Evolutionary conservation across 1,284 basidiomycete genomes (phyloP), one percentile per base, ranked within the genome.

Genomic region (Cutaneotrichosporon dermatis): DNA sequence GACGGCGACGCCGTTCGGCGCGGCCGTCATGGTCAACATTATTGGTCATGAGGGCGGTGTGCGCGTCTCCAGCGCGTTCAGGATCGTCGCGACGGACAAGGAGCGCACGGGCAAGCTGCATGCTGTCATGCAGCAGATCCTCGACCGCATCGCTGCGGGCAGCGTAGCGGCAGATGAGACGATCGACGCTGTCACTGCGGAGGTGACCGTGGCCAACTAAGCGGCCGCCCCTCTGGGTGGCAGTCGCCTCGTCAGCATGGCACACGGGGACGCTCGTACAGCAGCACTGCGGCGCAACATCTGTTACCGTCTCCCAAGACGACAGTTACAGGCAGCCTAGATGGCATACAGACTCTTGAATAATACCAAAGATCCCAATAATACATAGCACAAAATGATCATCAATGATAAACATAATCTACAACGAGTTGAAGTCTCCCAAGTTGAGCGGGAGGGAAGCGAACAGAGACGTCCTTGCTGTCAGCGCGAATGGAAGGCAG

Each of bases 21-120:
- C 67, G 1, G 60, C 67, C n/a, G 45, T 70, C 15, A 45, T 50
- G 9, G 51, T 64, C 39, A 65, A 62, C 15, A 41, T 70, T 9
- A 42, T 73, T 8, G 71, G 74, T 2, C 70, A 73, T 50, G 62
- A 66, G 33, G 64, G 51, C 5, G 75, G 75, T 1, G 11, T 72
- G 43, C 61, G 70, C 13, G 25, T 74, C 33, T 51, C 63, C 3
- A 59, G 60, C 3, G 54, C 58, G 10, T 74, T 66, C 25, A 68
- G 72, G 33, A 71, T 71, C 1, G 55, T 63, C 2, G 57, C 61
- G 6, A 63, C 68, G 4, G 51, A 44, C 10, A n/a, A 43, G 9
- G 51, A 59, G 34, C 54, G 60, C 15, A 39, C 44, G 1, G 11
- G 4, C 5, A 39, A 41, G 37, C 13, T 63, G n/a, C 58, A 57